Conservation (phyloP, 164 flowering plant genomes). For the Annona squamosa region DNA sequence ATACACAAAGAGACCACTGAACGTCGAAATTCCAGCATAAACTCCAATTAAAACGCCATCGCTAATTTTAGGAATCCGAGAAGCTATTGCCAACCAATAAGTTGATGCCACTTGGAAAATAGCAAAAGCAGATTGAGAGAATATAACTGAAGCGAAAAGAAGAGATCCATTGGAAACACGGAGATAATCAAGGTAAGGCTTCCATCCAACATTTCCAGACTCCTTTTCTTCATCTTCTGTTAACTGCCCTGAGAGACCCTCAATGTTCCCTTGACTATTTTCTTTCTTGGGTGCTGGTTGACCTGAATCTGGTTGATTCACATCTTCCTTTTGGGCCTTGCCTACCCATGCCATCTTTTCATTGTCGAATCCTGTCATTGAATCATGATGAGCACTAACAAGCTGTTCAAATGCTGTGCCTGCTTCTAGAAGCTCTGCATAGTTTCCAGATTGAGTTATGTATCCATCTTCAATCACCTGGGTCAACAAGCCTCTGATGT, state of each 20-base stretch:
- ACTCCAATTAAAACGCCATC: conserved; percentile 46
- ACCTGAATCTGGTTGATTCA: conserved; percentile 10
- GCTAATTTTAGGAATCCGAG: conserved; percentile 37
- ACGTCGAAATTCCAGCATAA: conserved; percentile 46
- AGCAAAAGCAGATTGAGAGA: conserved; percentile 40
- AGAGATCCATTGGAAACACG: conserved; percentile 38
- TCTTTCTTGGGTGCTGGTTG: conserved; percentile 9
- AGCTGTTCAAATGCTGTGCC: conserved; percentile 76
- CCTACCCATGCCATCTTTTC: conserved; percentile 7
- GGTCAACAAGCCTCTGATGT: neutral
- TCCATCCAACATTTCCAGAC: conserved; percentile 67
- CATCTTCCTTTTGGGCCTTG: conserved; percentile 7
- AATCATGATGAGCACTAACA: conserved; percentile 66
- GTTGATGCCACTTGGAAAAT: conserved; percentile 54
- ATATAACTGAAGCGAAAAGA: conserved; percentile 20
- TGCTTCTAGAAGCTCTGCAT: conserved; percentile 45
- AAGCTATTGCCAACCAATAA: conserved; percentile 74
- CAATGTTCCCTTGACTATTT: conserved; percentile 36
- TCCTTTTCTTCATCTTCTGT: conserved; percentile 73
- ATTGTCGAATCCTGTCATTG: conserved; percentile 32
- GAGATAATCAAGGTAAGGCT: conserved; percentile 64
- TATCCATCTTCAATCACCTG: conserved; percentile 70
- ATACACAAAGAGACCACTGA: conserved; percentile 47
- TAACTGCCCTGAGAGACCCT: conserved; percentile 38
- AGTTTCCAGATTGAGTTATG: conserved; percentile 61